Percentiles rank a stretch among this genome's conserved stretches.
phyloP scores from a whole-genome alignment of 2,329 filamentous ascomycete genomes.

The Fusarium falciforme region DNA sequence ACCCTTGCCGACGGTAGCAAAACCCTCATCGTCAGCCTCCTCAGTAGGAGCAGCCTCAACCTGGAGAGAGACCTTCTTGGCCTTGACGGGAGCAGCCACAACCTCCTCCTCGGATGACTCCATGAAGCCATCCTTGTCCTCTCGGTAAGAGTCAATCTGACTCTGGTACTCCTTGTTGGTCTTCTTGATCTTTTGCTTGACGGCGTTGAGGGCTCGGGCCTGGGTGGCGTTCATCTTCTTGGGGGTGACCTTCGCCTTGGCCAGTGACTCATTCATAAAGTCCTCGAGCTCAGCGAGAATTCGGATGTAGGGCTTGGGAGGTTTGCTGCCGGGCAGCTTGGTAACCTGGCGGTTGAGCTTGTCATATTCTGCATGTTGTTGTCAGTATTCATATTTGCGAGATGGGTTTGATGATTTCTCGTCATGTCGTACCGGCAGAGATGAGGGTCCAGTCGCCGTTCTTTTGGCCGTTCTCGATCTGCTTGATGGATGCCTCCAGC shows the following conservation, averaged over 20 bases:
- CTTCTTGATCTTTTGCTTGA: conserved; percentile 99
- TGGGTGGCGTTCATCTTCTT: conserved; percentile 99
- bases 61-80: conserved; percentile 54
- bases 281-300: conserved; percentile 94
- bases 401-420: neutral
- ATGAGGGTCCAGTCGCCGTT: conserved; percentile 98
- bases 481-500: conserved; percentile 86
- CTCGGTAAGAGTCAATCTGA: conserved; percentile 88
- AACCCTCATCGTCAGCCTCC: conserved; percentile 84
- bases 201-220: conserved; percentile 91
- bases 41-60: conserved; percentile 59
- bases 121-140: conserved; percentile 89
- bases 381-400: conserved; percentile 23
- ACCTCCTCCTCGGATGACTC: conserved; percentile 81
- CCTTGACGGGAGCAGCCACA: conserved; percentile 62
- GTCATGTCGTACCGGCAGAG: conserved; percentile 72
- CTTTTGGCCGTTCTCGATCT: conserved; percentile 97
- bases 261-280: conserved; percentile 90
- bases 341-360: conserved; percentile 89
- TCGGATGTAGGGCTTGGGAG: conserved; percentile 93
- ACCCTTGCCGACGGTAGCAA: conserved; percentile 87
- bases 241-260: conserved; percentile 93
- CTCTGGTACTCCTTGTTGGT: conserved; percentile 94
- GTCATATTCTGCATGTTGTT: conserved; percentile 78
- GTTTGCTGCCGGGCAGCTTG: conserved; percentile 81